A percentile compares a stretch with the other conserved stretches of the same genome.
Conservation (phyloP, 2,329 filamentous ascomycete genomes). For the Xylaria sp. region DNA sequence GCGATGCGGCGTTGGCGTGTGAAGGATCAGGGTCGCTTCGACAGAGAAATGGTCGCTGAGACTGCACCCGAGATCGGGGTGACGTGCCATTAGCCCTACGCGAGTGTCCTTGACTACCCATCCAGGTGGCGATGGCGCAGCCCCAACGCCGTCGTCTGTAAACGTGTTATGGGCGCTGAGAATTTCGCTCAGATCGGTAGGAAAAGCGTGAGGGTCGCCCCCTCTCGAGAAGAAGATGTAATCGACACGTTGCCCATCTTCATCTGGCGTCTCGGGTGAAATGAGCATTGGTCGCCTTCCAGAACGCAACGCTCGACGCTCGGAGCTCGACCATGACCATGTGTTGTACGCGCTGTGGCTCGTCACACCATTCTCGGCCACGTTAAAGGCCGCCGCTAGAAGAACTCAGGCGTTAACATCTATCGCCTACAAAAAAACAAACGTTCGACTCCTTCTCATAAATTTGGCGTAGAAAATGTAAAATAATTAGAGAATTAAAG, state of each 20-base stretch:
- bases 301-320: constrained; percentile 73
- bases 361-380: constrained; percentile 83
- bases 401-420: not conserved
- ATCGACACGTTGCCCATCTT: constrained; percentile 85
- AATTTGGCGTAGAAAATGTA: not conserved
- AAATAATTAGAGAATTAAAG: not conserved
- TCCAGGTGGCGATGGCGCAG: constrained; percentile 41
- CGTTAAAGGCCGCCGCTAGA: constrained; percentile 74
- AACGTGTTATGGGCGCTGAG: constrained; percentile 36
- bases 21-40: constrained; percentile 75
- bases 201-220: constrained; percentile 35
- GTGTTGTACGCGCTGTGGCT: constrained; percentile 90
- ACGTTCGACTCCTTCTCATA: not conserved
- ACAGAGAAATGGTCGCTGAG: constrained; percentile 96
- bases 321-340: constrained; percentile 84
- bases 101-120: constrained; percentile 78
- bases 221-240: constrained; percentile 86
- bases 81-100: constrained; percentile 83
- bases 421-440: not conserved
- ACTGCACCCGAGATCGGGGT: constrained; percentile 83
- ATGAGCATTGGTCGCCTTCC: constrained; percentile 70
- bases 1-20: constrained; percentile 45
- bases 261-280: constrained; percentile 73
- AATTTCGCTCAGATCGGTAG: constrained; percentile 33
- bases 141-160: constrained; percentile 44